Evolutionary conservation across 116 monocot genomes (phyloP).

Genomic region (Phalaenopsis hybrid): DNA sequence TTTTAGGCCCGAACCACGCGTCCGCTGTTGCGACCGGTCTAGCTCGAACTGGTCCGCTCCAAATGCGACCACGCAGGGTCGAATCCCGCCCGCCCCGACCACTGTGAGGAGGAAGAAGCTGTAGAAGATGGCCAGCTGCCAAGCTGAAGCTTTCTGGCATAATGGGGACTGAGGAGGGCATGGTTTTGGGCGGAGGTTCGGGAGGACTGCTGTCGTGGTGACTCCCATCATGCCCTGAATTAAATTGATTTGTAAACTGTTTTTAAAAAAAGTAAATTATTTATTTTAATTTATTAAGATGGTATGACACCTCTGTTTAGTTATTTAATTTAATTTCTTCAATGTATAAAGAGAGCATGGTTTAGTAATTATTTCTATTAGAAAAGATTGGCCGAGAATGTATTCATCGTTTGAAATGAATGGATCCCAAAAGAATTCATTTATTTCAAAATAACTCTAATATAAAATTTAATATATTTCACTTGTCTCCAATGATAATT

Average conservation of each 20-base stretch:
- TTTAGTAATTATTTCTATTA: too few species aligned
- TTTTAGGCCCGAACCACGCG: background rate
- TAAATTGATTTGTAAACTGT: background rate
- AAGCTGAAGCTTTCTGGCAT: constrained; percentile 30
- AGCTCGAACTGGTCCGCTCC: constrained; percentile 78
- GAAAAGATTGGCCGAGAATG: too few species aligned
- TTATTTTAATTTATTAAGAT: too few species aligned
- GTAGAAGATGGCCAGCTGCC: constrained; percentile 57
- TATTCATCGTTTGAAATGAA: too few species aligned
- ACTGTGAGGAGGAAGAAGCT: constrained; percentile 48
- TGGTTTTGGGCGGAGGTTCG: constrained; percentile 39
- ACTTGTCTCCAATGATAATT: too few species aligned
- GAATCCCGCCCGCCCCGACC: constrained; percentile 69
- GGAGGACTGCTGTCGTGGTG: constrained; percentile 55
- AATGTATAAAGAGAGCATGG: too few species aligned
- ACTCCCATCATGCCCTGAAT: constrained; percentile 63
- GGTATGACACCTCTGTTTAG: too few species aligned
- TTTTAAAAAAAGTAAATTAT: too few species aligned
- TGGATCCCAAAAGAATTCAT: too few species aligned
- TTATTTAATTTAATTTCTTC: too few species aligned
- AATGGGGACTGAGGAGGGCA: constrained; percentile 10
- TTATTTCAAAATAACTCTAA: too few species aligned
- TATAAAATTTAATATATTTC: too few species aligned
- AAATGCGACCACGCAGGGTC: constrained; percentile 73
- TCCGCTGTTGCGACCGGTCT: constrained; percentile 6